These are phyloP conservation scores for Phytophthora vignae DNA, from an alignment of 352 stramenopile species.

Conservation along the genomic window DNA sequence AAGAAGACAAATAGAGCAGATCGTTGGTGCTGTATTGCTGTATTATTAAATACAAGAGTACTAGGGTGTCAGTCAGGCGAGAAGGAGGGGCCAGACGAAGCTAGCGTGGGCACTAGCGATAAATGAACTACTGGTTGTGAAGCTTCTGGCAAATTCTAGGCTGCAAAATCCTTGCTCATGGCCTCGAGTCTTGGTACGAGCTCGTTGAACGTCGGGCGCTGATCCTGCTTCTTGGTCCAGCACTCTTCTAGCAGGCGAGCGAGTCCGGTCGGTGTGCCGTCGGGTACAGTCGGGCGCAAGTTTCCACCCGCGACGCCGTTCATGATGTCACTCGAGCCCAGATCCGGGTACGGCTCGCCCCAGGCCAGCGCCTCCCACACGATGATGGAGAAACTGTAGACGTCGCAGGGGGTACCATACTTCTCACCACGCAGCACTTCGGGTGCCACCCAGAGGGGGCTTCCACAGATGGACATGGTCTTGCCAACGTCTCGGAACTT, in stretches of 20 bases:
- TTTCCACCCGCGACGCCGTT: conserved; percentile 83
- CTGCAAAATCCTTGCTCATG: conserved; percentile 80
- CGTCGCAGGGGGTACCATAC: conserved; percentile 82
- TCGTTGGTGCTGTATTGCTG: conserved; percentile 15
- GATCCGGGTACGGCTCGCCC: conserved; percentile 81
- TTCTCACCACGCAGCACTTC: conserved; percentile 86
- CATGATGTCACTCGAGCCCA: conserved; percentile 88
- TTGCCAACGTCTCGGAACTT: conserved; percentile 90
- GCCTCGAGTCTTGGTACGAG: conserved; percentile 81
- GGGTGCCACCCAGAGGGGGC: conserved; percentile 81
- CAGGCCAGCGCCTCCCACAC: conserved; percentile 87
- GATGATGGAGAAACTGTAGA: conserved; percentile 93
- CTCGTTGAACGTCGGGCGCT: conserved; percentile 84
- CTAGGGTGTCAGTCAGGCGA: conserved; percentile 6
- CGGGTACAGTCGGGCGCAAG: conserved; percentile 72
- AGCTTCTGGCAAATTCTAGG: conserved; percentile 18
- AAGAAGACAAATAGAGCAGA: conserved; percentile 10
- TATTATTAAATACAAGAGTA: conserved; percentile 30
- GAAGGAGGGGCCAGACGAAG: not conserved
- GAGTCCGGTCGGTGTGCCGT: conserved; percentile 63
- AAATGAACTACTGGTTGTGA: conserved; percentile 20
- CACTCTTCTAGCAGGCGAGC: conserved; percentile 77
- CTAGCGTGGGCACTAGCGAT: conserved; percentile 17
- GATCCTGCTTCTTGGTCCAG: conserved; percentile 88
- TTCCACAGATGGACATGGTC: conserved; percentile 89